Evolutionary conservation across 495 filamentous ascomycete species (phyloP).

Genomic region (Penicillium fimorum): DNA sequence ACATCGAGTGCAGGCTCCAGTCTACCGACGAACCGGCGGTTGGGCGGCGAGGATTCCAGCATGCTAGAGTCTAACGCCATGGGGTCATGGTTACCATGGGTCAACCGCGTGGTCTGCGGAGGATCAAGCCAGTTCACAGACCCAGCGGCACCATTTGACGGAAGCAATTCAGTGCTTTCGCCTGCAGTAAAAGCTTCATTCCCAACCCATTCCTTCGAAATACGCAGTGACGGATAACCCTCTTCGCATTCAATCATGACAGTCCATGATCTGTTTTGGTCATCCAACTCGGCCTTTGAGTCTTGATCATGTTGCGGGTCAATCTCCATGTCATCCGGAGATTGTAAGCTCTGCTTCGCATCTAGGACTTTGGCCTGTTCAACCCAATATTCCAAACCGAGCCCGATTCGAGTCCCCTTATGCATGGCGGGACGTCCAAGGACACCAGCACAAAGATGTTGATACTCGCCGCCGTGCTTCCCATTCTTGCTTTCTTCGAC

Average conservation of each 20-base stretch:
- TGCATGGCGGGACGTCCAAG: slow-evolving; percentile 82
- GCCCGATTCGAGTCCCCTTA: slow-evolving; percentile 63
- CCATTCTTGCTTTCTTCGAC: slow-evolving; percentile 48
- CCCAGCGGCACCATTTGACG: slow-evolving; percentile 21
- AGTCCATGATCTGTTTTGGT: slow-evolving; percentile 33
- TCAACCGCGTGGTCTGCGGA: slow-evolving; percentile 43
- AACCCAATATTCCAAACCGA: slow-evolving; percentile 86
- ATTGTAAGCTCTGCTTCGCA: slow-evolving; percentile 34
- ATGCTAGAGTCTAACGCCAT: slow-evolving; percentile 48
- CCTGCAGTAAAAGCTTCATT: slow-evolving; percentile 32
- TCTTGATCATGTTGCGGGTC: slow-evolving; percentile 29
- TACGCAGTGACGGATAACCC: slow-evolving; percentile 47
- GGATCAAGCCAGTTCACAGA: slow-evolving; percentile 53
- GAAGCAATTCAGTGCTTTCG: slow-evolving; percentile 23
- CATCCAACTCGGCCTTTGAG: slow-evolving; percentile 20
- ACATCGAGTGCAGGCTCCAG: slow-evolving; percentile 82
- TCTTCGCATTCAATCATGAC: slow-evolving; percentile 49
- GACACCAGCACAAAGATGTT: slow-evolving; percentile 46
- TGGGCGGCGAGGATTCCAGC: slow-evolving; percentile 53
- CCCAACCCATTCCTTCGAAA: slow-evolving; percentile 47
- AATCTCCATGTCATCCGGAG: slow-evolving; percentile 37
- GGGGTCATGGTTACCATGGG: slow-evolving; percentile 39
- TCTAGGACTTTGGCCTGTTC: slow-evolving; percentile 53
- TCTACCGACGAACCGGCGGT: slow-evolving; percentile 77
- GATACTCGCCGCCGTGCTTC: slow-evolving; percentile 47